Evolutionary conservation across 768 basidiomycete species (phyloP), one percentile per base, ranked within the genome.

Genomic region (Wakefieldia striispora): DNA sequence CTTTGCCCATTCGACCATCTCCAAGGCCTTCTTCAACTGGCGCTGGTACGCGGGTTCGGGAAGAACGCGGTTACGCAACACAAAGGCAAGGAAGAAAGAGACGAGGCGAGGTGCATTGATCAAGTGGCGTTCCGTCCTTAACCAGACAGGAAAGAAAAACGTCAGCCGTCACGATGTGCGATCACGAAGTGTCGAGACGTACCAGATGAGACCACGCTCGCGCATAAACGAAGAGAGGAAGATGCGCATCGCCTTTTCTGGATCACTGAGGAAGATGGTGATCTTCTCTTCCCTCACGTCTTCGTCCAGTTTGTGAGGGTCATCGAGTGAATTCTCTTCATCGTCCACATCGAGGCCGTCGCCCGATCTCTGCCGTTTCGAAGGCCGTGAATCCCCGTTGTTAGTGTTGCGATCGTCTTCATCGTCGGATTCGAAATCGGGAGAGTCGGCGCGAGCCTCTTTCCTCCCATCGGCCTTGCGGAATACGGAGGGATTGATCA

Each of bases 221-320:
- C 80, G 74, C 69, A 82, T 84, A 56, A 81, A 78, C 5, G 85
- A 85, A 0, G 86, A 85, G 51, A 91, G 70, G 66, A 89, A 91
- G 17, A 88, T 73, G 47, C 73, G 80, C 45, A 84, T 67, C 26
- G 72, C 66, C 9, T 62, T 65, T 55, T 82, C 85, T 0, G 89
- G 86, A 47, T 87, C 74, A 34, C 75, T 67, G 50, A 91, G 67
- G 64, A 91, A 91, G 4, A 64, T 53, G 0, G 72, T 58, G 45
- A 82, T 67, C 23, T 71, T 70, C 19, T 76, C 73, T 24, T 78
- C 78, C 42, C 72, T 73, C 14, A 61, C 50, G 3, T 69, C 68
- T 31, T 68, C 68, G 19, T 66, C 65, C 17, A 47, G 13, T 36
- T 55, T 69, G 10, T 67, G 68, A 29, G 72, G 58, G 26, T 77